Conservation (phyloP, 2,329 filamentous ascomycete genomes). For the Aspergillus pseudonomiae region DNA sequence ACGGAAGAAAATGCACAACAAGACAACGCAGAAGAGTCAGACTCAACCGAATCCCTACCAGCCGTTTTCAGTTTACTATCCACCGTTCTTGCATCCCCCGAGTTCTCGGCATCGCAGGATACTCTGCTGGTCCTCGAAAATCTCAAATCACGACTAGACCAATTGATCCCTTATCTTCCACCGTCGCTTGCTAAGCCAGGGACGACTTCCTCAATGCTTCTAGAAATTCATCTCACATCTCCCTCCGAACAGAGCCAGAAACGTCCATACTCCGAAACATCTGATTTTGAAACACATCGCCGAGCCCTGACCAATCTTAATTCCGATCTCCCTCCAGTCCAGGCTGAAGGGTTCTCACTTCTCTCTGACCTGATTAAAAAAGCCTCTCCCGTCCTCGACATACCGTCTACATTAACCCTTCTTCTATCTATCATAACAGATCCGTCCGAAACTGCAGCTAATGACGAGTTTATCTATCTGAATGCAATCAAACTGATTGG, state of each 20-base stretch:
- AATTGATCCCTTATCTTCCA: slow-evolving; percentile 39
- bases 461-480: slow-evolving; percentile 49
- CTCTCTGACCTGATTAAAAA: slow-evolving; percentile 44
- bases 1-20: slow-evolving; percentile 21
- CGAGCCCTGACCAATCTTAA: slow-evolving; percentile 45
- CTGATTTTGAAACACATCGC: slow-evolving; percentile 45
- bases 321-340: slow-evolving; percentile 45
- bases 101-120: slow-evolving; percentile 38
- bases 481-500: slow-evolving; percentile 48
- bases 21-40: slow-evolving; percentile 20
- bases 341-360: slow-evolving; percentile 48
- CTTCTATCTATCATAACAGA: slow-evolving; percentile 44
- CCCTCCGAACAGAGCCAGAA: slow-evolving; percentile 27
- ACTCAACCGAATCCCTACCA: slow-evolving; percentile 41
- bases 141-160: slow-evolving; percentile 41
- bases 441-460: slow-evolving; percentile 32
- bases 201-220: slow-evolving; percentile 45
- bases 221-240: slow-evolving; percentile 43
- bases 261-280: slow-evolving; percentile 27
- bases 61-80: slow-evolving; percentile 48
- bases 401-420: slow-evolving; percentile 45
- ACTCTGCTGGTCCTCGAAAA: slow-evolving; percentile 32
- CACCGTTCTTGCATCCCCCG: slow-evolving; percentile 46
- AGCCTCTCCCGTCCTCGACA: slow-evolving; percentile 47
- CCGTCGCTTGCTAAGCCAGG: slow-evolving; percentile 38